Conservation (phyloP, 2,329 filamentous ascomycete species). For the Microcyclospora pomicola region DNA sequence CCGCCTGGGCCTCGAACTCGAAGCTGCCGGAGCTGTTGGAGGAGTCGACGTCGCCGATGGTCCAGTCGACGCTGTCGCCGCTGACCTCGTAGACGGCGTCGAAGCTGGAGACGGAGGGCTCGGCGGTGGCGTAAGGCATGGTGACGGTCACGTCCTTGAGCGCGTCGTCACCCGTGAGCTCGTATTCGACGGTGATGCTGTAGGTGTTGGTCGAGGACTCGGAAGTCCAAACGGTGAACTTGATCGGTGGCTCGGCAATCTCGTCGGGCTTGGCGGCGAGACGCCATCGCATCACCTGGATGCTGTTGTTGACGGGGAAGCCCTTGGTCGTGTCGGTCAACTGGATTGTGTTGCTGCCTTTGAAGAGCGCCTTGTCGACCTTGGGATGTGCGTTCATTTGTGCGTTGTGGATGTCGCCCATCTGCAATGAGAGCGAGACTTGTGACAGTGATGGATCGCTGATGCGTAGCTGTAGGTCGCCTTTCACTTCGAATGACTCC, state of each 20-base stretch:
- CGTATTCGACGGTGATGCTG: slow-evolving; percentile 90
- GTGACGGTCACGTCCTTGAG: slow-evolving; percentile 75
- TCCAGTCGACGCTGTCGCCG: slow-evolving; percentile 88
- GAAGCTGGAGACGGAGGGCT: slow-evolving; percentile 82
- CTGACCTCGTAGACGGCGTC: slow-evolving; percentile 90
- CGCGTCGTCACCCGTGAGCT: slow-evolving; percentile 61
- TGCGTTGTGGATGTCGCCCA: slow-evolving; percentile 65
- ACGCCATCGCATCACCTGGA: slow-evolving; percentile 88
- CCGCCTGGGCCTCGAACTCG: slow-evolving; percentile 83
- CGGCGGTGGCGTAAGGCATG: slow-evolving; percentile 73
- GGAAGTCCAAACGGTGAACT: slow-evolving; percentile 96
- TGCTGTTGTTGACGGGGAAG: slow-evolving; percentile 88
- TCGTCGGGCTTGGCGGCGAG: slow-evolving; percentile 71
- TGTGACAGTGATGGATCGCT: slow-evolving; percentile 80
- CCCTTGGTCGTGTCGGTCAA: slow-evolving; percentile 76
- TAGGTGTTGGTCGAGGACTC: slow-evolving; percentile 62
- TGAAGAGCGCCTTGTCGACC: slow-evolving; percentile 82
- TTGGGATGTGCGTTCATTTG: slow-evolving; percentile 95
- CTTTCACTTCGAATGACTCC: slow-evolving; percentile 77
- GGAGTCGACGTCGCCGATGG: slow-evolving; percentile 71
- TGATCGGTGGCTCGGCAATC: slow-evolving; percentile 70
- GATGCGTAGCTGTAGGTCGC: slow-evolving; percentile 83
- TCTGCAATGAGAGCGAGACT: slow-evolving; percentile 68
- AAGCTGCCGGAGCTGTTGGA: slow-evolving; percentile 76
- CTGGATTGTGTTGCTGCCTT: slow-evolving; percentile 68